Percentiles rank a stretch among this genome's conserved stretches.
These are phyloP conservation scores for Neopestalotiopsis sp. DNA, from an alignment of 2,329 filamentous ascomycete genomes.

Conservation along the genomic window DNA sequence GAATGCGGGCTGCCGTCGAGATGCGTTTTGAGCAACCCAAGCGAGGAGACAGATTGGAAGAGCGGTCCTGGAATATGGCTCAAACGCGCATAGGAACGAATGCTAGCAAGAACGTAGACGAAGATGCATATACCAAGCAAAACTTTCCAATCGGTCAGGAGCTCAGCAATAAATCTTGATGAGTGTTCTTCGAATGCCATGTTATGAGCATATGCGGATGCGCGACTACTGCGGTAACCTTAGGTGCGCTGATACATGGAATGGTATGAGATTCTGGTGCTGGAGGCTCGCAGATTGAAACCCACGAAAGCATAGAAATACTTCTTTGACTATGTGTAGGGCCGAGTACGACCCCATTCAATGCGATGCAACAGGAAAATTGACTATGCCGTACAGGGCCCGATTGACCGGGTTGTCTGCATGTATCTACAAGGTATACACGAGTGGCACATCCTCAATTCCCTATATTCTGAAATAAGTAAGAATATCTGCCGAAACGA, in stretches of 20 bases:
- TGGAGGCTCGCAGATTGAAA: too few relatives aligned
- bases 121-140: background rate
- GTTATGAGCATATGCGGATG: background rate
- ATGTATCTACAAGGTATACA: background rate
- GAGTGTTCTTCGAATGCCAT: background rate
- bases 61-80: conserved; percentile 20
- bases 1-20: conserved; percentile 18
- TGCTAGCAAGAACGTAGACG: background rate
- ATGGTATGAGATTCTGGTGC: too few relatives aligned
- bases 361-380: background rate
- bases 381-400: background rate
- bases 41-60: conserved; percentile 15
- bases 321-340: background rate
- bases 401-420: background rate
- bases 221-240: background rate
- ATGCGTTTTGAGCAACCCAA: conserved; percentile 18
- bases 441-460: background rate
- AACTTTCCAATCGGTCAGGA: background rate
- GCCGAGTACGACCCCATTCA: background rate
- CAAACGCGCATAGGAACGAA: conserved; percentile 6
- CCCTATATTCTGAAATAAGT: background rate
- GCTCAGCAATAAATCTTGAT: background rate
- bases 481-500: background rate
- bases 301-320: background rate
- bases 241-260: background rate